Evolutionary conservation across 768 basidiomycete species (phyloP).

Genomic region (Atractiella rhizophila): DNA sequence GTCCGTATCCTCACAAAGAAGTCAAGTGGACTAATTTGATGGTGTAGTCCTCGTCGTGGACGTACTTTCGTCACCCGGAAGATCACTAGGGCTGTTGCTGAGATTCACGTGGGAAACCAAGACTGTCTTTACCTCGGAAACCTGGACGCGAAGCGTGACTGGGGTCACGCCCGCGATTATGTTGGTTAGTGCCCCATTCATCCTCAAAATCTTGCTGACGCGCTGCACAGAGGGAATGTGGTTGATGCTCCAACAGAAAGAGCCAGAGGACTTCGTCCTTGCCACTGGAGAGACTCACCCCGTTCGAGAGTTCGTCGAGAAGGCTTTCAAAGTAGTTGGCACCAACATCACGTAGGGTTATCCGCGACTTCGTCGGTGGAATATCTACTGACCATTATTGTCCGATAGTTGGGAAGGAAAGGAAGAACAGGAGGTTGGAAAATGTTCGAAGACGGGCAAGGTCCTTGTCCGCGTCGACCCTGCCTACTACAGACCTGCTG

Average conservation of each 20-base stretch:
- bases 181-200: no score
- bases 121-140: conserved; percentile 79
- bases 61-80: conserved; percentile 91
- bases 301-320: conserved; percentile 78
- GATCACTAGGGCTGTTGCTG: conserved; percentile 73
- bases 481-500: conserved; percentile 22
- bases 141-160: conserved; percentile 79
- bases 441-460: conserved; percentile 40
- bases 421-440: conserved; percentile 50
- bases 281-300: conserved; percentile 89
- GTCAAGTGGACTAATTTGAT: no score
- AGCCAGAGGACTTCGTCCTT: conserved; percentile 69
- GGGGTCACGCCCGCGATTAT: conserved; percentile 69
- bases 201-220: no score
- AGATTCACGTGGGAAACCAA: conserved; percentile 72
- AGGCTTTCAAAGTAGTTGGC: conserved; percentile 46
- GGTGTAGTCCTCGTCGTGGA: conserved; percentile 74
- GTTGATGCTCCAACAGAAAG: conserved; percentile 52
- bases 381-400: neutral
- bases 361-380: conserved; percentile 2
- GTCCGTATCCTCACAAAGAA: no score
- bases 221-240: conserved; percentile 49
- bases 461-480: conserved; percentile 62
- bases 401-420: conserved; percentile 43
- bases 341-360: conserved; percentile 37